Evolutionary conservation across 2,329 filamentous ascomycete genomes (phyloP).

Genomic region (Exophiala lecanii-corni): DNA sequence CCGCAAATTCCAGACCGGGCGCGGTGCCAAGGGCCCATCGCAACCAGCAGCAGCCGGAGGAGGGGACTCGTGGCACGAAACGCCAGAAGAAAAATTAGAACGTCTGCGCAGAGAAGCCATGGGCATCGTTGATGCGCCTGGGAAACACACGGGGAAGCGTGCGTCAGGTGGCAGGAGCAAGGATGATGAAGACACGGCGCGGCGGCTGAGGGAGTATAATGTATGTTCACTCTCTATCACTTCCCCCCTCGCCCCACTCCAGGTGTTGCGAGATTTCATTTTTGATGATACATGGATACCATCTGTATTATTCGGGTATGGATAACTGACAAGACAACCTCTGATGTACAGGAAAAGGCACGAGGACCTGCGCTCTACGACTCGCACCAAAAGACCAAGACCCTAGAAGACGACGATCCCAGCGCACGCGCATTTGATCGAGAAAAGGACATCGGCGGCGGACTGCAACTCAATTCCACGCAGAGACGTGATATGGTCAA

Average conservation of each 20-base stretch:
- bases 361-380: slow-evolving; percentile 58
- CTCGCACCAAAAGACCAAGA: slow-evolving; percentile 47
- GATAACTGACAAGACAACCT: no score
- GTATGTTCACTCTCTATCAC: slow-evolving; percentile 39
- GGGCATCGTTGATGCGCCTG: slow-evolving; percentile 51
- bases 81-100: slow-evolving; percentile 78
- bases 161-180: slow-evolving; percentile 24
- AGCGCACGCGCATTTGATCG: slow-evolving; percentile 83
- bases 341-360: slow-evolving; percentile 42
- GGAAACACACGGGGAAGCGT: slow-evolving; percentile 13
- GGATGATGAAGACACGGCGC: slow-evolving; percentile 25
- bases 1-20: slow-evolving; percentile 75
- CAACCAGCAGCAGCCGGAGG: slow-evolving; percentile 31
- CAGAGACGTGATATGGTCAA: slow-evolving; percentile 75
- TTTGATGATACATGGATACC: no score
- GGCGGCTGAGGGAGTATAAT: slow-evolving; percentile 55
- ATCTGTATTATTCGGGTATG: no score
- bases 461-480: slow-evolving; percentile 64
- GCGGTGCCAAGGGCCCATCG: slow-evolving; percentile 46
- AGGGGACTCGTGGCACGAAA: slow-evolving; percentile 79
- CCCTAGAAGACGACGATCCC: slow-evolving; percentile 75
- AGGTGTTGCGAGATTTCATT: no score
- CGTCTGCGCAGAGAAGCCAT: slow-evolving; percentile 77
- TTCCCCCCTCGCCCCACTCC: neutral
- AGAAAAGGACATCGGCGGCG: slow-evolving; percentile 87